Evolutionary conservation across 2,329 filamentous ascomycete genomes (phyloP).

Genomic region (Colletotrichum sansevieriae): DNA sequence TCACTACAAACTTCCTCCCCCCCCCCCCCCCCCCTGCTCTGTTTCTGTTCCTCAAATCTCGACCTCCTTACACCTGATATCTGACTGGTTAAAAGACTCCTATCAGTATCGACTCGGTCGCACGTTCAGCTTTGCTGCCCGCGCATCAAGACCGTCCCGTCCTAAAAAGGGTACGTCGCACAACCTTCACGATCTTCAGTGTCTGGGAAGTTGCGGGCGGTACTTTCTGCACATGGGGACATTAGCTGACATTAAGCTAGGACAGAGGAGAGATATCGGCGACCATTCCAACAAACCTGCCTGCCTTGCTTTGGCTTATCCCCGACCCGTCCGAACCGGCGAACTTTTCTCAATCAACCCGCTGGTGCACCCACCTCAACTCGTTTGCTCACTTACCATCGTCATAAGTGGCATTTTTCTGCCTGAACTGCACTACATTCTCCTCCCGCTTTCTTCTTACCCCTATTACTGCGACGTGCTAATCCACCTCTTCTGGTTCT

Average conservation of each 20-base stretch:
- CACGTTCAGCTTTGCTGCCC: conserved; percentile 16
- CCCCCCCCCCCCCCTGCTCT: neutral
- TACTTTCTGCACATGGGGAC: neutral
- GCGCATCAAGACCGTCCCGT: conserved; percentile 27
- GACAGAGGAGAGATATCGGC: conserved; percentile 15
- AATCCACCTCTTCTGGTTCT: conserved; percentile 11
- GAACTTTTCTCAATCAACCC: neutral
- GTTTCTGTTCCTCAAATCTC: conserved; percentile 9
- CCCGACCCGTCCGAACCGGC: conserved; percentile 37
- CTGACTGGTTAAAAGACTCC: conserved; percentile 24
- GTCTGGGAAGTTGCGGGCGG: neutral
- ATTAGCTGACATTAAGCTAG: conserved; percentile 15
- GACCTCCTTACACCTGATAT: neutral
- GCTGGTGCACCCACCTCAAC: neutral
- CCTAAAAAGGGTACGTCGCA: conserved; percentile 5
- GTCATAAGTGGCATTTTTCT: neutral
- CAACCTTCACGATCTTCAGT: neutral
- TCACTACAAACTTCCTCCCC: too few relatives aligned
- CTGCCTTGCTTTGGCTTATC: neutral
- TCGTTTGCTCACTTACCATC: neutral
- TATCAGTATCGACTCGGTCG: conserved; percentile 1
- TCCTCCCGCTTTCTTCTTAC: conserved; percentile 2
- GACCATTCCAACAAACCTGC: neutral
- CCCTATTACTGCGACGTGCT: neutral
- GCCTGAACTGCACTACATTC: neutral